A percentile compares a stretch with the other conserved stretches of the same genome.
Evolutionary conservation across 2,329 filamentous ascomycete genomes (phyloP).

Genomic region (Alternaria metachromatica): DNA sequence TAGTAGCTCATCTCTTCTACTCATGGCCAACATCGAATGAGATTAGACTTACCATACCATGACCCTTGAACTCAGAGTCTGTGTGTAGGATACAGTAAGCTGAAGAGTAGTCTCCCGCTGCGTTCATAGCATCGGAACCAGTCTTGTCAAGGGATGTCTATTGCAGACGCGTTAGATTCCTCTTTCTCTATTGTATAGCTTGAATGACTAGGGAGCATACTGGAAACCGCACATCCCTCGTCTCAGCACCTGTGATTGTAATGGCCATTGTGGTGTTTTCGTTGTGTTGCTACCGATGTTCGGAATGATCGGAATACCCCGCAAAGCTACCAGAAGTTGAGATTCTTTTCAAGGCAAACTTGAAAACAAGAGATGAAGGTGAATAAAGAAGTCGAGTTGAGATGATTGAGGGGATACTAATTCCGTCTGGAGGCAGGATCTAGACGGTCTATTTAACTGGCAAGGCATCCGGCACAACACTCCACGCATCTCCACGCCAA

Average conservation of each 20-base stretch:
- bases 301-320: conserved; percentile 18
- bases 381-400: not conserved
- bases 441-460: conserved; percentile 12
- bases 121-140: conserved; percentile 97
- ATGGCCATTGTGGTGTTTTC: conserved; percentile 47
- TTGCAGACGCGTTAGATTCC: not conserved
- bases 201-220: conserved; percentile 34
- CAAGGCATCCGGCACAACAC: conserved; percentile 4
- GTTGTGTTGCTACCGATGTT: not conserved
- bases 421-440: not conserved
- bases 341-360: not conserved
- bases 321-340: not conserved
- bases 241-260: conserved; percentile 55
- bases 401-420: not conserved
- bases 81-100: conserved; percentile 94
- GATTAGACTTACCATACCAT: conserved; percentile 75
- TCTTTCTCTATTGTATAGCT: not conserved
- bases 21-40: not conserved
- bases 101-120: conserved; percentile 87
- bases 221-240: conserved; percentile 58
- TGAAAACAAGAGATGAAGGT: not conserved
- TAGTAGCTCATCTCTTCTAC: not conserved
- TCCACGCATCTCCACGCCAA: conserved; percentile 1
- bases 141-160: conserved; percentile 92
- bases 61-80: conserved; percentile 72